These are phyloP conservation scores for Metarhizium humberi DNA, from an alignment of 2,329 filamentous ascomycete genomes.

Conservation along the genomic window DNA sequence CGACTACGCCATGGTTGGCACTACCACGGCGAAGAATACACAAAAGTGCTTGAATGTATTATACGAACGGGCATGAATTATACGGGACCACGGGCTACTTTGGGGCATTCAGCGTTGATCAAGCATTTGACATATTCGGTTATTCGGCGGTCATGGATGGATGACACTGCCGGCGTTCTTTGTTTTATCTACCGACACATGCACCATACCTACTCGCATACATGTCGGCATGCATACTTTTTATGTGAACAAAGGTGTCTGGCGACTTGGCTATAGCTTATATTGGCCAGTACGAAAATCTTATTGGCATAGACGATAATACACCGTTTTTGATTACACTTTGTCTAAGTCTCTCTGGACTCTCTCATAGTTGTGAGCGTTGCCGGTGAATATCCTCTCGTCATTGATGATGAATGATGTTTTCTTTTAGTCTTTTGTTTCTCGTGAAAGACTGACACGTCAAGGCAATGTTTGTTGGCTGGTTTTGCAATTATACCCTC, in stretches of 20 bases:
- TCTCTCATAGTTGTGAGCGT: too few relatives aligned
- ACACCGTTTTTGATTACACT: too few relatives aligned
- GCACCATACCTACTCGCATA: neutral
- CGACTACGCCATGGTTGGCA: neutral
- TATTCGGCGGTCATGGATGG: neutral
- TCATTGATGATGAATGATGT: neutral
- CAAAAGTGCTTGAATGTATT: neutral
- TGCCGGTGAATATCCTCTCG: too few relatives aligned
- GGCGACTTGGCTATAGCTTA: too few relatives aligned
- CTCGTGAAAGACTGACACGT: too few relatives aligned
- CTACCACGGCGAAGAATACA: neutral
- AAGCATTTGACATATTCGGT: neutral
- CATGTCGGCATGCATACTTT: neutral
- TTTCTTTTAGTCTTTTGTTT: too few relatives aligned
- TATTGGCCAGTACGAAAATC: too few relatives aligned
- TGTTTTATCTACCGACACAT: neutral
- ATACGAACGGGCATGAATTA: neutral
- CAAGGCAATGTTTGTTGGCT: too few relatives aligned
- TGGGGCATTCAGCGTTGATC: neutral
- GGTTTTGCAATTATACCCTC: too few relatives aligned
- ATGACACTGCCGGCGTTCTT: conserved; percentile 3
- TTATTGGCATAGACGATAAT: too few relatives aligned
- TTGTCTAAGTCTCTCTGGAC: too few relatives aligned
- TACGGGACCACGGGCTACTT: neutral
- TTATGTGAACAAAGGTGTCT: too few relatives aligned